Conservation (phyloP, 163 green algal species). For the Prototheca cutis region DNA sequence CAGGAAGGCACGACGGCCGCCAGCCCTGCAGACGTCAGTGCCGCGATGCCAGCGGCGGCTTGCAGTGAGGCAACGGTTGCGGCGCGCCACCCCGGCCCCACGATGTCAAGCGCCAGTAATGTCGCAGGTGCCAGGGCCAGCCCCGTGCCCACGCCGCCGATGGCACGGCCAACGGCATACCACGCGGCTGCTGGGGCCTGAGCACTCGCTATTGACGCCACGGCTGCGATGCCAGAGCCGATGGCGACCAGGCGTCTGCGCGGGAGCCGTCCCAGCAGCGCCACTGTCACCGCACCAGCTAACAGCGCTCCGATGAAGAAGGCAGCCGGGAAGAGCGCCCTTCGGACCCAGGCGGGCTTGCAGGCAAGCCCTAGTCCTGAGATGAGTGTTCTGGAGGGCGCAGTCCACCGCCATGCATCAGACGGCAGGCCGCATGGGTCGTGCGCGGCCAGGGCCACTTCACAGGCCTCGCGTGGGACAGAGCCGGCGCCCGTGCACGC, state of each 20-base stretch:
- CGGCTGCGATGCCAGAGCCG: too few relatives aligned
- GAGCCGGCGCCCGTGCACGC: neutral
- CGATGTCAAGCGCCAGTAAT: constrained; percentile 31
- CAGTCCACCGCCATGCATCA: constrained; percentile 17
- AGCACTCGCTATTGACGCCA: too few relatives aligned
- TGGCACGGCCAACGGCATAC: constrained; percentile 16
- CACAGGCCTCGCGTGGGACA: too few relatives aligned
- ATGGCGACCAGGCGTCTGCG: too few relatives aligned
- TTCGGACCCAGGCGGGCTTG: constrained; percentile 19
- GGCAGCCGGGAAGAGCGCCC: constrained; percentile 10
- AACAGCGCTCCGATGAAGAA: constrained; percentile 34
- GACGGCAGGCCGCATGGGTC: constrained; percentile 6
- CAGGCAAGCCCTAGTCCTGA: too few relatives aligned
- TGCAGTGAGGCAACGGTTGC: constrained; percentile 13
- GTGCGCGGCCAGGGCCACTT: neutral
- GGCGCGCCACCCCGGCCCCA: constrained; percentile 28
- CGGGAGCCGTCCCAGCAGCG: neutral
- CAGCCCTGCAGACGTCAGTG: constrained; percentile 12
- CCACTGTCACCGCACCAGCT: constrained; percentile 11
- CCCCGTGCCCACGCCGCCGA: constrained; percentile 12
- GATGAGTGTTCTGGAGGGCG: too few relatives aligned
- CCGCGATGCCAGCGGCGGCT: constrained; percentile 11
- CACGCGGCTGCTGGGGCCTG: constrained; percentile 11
- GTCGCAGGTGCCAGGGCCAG: constrained; percentile 21
- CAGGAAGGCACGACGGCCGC: constrained; percentile 25